These are phyloP conservation scores for Penicillium corylophilum DNA, from an alignment of 2,329 filamentous ascomycete genomes.

Conservation along the genomic window DNA sequence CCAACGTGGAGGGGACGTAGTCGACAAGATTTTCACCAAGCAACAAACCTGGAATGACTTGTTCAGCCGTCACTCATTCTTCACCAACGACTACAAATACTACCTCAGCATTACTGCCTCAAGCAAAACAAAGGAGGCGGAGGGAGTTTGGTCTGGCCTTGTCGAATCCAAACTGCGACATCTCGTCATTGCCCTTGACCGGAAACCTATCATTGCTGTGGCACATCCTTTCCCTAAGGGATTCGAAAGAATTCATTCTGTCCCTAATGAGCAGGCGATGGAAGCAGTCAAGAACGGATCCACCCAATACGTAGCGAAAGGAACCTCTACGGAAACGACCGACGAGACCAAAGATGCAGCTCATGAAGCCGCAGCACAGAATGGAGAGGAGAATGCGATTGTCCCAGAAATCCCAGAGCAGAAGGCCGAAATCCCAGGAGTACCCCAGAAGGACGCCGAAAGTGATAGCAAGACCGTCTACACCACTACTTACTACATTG, in stretches of 20 bases:
- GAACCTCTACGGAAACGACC: conserved; percentile 52
- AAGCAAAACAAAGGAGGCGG: conserved; percentile 77
- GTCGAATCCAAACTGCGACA: conserved; percentile 91
- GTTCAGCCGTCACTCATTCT: conserved; percentile 89
- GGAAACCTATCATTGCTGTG: conserved; percentile 73
- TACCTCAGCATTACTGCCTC: conserved; percentile 86
- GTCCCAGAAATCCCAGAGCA: conserved; percentile 36
- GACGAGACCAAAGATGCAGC: conserved; percentile 53
- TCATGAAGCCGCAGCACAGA: conserved; percentile 50
- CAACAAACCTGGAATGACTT: conserved; percentile 81
- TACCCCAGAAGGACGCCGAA: conserved; percentile 30
- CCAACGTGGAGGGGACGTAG: conserved; percentile 71
- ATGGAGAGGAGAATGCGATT: conserved; percentile 43
- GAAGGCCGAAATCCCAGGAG: conserved; percentile 20
- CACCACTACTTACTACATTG: conserved; percentile 93
- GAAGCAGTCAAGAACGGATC: conserved; percentile 63
- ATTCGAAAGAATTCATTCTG: conserved; percentile 78
- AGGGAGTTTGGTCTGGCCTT: conserved; percentile 84
- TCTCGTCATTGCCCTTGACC: conserved; percentile 78
- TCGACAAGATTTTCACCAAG: conserved; percentile 74
- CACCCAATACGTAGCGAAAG: conserved; percentile 58
- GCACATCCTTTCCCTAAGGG: conserved; percentile 93
- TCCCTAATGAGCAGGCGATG: conserved; percentile 60
- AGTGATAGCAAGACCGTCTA: conserved; percentile 58
- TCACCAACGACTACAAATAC: conserved; percentile 90